Base-by-base conservation (phyloP, 257 asterid species). In the Avicennia marina region DNA sequence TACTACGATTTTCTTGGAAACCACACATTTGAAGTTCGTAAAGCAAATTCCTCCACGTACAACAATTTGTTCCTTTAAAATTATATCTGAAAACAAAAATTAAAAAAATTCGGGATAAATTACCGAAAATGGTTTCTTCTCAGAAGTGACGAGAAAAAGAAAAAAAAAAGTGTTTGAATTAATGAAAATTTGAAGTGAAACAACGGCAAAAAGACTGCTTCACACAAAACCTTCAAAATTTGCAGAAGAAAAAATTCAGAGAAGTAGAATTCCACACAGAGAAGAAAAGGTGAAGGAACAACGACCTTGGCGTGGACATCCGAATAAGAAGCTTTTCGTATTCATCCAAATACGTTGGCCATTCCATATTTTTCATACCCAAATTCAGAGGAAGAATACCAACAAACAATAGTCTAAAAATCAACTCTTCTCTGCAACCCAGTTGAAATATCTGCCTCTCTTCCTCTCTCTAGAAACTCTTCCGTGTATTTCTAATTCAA, bases 281-380 rank as follows among this genome's bases (percentile, higher is more conserved):
- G 19, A 9, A 54, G 4, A 29, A 29, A 60, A 33, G 45, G 38
- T 7, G 12, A 31, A 18, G 20, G 11, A 31, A 16, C 7, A 45
- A 67, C 22, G n/a, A 93, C 97, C 96, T 89, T 6, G 99, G 99
- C 20, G 94, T 83, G 45, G 81, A 82, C 97, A 93, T 89, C 31
- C 97, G 83, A 61, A 73, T 63, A 40, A 93, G 74, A 64, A 89
- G 99, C 68, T 93, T 89, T 44, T 93, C 95, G 40, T 93, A 93
- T 71, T 93, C 99, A 77, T 93, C 96, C 60, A 83, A 50, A 71
- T 77, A 70, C 11, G 84, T 61, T 26, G 81, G 87, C 90, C 93
- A 81, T 94, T 81, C 89, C 96, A 85, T 85, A 5, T 21, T 61
- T 29, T 8, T 36, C 3, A 36, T 8, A 36, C 2, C 41, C 6